Percentiles rank a stretch among this genome's conserved stretches.
These are phyloP conservation scores for Moringa oleifera DNA, from an alignment of 345 rosid genomes.

Conservation along the genomic window DNA sequence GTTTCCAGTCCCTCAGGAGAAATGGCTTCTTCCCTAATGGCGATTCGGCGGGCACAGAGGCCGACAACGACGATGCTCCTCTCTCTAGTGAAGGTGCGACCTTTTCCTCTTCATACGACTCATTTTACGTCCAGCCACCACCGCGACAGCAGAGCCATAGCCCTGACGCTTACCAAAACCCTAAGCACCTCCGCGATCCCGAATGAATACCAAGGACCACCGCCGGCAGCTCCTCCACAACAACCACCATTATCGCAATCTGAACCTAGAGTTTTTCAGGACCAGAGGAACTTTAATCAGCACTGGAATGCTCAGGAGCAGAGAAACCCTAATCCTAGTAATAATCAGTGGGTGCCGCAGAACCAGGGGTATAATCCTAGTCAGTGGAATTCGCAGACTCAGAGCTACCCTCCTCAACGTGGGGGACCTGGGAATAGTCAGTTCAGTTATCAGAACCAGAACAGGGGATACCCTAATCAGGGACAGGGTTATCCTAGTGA, in stretches of 20 bases:
- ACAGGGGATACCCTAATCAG: slow-evolving; percentile 14
- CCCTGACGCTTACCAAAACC: slow-evolving; percentile 22
- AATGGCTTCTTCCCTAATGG: slow-evolving; percentile 50
- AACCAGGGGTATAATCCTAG: slow-evolving; percentile 18
- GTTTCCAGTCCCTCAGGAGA: not conserved
- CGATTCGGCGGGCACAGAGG: slow-evolving; percentile 30
- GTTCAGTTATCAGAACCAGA: slow-evolving; percentile 9
- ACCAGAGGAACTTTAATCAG: slow-evolving; percentile 9
- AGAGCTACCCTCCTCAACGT: slow-evolving; percentile 23
- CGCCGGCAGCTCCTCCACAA: slow-evolving; percentile 21
- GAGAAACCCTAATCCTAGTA: slow-evolving; percentile 12
- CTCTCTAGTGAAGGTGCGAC: slow-evolving; percentile 31
- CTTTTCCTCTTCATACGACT: slow-evolving; percentile 16
- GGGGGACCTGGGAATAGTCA: slow-evolving; percentile 22
- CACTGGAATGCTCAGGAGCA: not conserved
- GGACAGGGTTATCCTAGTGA: slow-evolving; percentile 18
- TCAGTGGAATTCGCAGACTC: slow-evolving; percentile 29
- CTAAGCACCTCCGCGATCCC: slow-evolving; percentile 40
- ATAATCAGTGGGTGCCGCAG: slow-evolving; percentile 28
- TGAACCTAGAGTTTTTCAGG: slow-evolving; percentile 30
- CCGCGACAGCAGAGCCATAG: slow-evolving; percentile 9
- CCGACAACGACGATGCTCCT: slow-evolving; percentile 13
- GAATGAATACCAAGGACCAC: slow-evolving; percentile 27
- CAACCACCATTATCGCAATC: slow-evolving; percentile 18
- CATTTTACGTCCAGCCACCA: slow-evolving; percentile 9